A percentile compares a stretch with the other conserved stretches of the same genome.
Evolutionary conservation across 306 rosid genomes (phyloP).

Genomic region (Dalbergia oliveri): DNA sequence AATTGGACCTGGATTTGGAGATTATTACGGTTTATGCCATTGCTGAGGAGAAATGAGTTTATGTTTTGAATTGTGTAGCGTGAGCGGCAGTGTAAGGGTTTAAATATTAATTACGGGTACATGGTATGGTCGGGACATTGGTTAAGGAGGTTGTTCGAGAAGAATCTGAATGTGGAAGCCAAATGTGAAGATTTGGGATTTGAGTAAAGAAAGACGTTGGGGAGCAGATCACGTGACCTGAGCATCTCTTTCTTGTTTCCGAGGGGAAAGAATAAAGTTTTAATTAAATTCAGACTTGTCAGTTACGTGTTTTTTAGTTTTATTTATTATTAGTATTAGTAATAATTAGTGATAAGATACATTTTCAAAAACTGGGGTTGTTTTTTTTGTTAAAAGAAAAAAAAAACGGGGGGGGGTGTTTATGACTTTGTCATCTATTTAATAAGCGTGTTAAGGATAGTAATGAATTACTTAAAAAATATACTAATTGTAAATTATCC

Average conservation of each 20-base stretch:
- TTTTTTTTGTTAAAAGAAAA: too few species aligned
- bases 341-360: too few species aligned
- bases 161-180: constrained; percentile 3
- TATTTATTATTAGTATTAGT: too few species aligned
- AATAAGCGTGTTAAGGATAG: too few species aligned
- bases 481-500: too few species aligned
- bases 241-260: constrained; percentile 40
- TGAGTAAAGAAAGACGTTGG: constrained; percentile 7
- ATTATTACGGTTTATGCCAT: constrained; percentile 62
- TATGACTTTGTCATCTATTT: too few species aligned
- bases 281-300: too few species aligned
- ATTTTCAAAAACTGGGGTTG: too few species aligned
- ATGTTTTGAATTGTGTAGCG: neutral
- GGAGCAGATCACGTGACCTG: constrained; percentile 56
- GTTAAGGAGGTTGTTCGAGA: constrained; percentile 20
- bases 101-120: neutral
- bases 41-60: neutral
- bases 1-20: constrained; percentile 35
- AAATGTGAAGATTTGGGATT: neutral
- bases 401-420: too few species aligned
- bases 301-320: neutral
- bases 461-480: too few species aligned
- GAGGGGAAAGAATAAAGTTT: constrained; percentile 24
- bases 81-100: neutral
- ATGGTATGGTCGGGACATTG: neutral